Base-by-base conservation (phyloP, 106 monocot species). In the Iris macrosiphon region DNA sequence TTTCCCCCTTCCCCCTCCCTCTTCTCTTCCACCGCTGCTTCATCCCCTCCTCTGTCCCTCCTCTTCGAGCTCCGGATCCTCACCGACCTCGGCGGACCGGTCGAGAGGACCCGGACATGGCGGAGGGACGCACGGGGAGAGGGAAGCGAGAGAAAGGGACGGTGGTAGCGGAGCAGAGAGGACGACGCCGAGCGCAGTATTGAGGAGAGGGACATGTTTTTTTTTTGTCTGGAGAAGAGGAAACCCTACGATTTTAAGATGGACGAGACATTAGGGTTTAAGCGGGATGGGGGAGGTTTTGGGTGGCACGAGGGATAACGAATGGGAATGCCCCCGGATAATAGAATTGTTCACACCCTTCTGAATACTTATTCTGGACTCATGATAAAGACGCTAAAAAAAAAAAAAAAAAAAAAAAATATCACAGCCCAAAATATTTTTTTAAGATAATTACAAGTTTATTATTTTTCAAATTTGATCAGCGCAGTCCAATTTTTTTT, bases 141-240 rank as follows among this genome's bases (percentile, higher is more conserved):
- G 29, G 55, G 49, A 28, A 71, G 7, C 30, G 48, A 15, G 25
- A 61, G 63, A 24, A 45, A 20, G n/a, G 51, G 32, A 46, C 60
- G 67, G 60, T 65, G 78, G 63, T 52, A 49, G 67, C 61, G 72
- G 31, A 57, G 10, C n/a, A 79, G 52, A 11, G 85, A 74, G 50
- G 58, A 60, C 6, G 79, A 50, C n/a, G 72, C 70, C 31, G 80
- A 50, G 46, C 80, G 92, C 55, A 72, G 62, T 55, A 77, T 40
- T 13, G 75, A 24, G 35, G 79, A 71, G 32, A 64, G 42, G 1
- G 63, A 48, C 71, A 67, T 63, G 58, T 42, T 10, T 28, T n/a
- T n/a, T n/a, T n/a, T n/a, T n/a, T n/a, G 31, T 44, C 12, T 6
- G 48, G 31, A 10, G 60, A 31, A 12, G 57, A 52, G 43, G 69